phyloP scores from a whole-genome alignment of 495 filamentous ascomycete genomes.

The Hypoxylon perforatum region DNA sequence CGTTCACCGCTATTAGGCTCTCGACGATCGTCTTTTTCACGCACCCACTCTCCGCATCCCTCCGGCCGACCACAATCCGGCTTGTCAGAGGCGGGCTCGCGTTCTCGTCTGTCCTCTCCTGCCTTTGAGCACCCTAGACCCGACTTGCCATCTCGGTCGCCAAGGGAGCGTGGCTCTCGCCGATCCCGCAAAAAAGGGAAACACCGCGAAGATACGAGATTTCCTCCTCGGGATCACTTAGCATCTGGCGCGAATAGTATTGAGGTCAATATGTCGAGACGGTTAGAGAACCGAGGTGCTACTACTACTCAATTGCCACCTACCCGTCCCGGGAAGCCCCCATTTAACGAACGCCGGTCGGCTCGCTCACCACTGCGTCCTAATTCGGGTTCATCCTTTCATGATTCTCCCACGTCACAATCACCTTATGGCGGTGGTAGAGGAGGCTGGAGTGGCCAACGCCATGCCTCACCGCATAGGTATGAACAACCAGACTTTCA shows the following conservation, averaged over 20 bases:
- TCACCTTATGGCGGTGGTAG: conserved; percentile 73
- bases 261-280: conserved; percentile 57
- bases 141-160: conserved; percentile 45
- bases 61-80: conserved; percentile 46
- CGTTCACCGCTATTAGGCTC: conserved; percentile 40
- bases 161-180: conserved; percentile 42
- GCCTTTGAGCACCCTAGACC: conserved; percentile 41
- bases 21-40: conserved; percentile 53
- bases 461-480: conserved; percentile 70
- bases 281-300: conserved; percentile 54
- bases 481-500: conserved; percentile 51
- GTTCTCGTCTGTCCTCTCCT: conserved; percentile 51
- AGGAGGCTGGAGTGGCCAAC: conserved; percentile 66
- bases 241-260: conserved; percentile 60
- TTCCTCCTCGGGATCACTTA: conserved; percentile 45
- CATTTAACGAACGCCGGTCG: conserved; percentile 57
- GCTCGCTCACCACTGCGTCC: conserved; percentile 68
- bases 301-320: conserved; percentile 49
- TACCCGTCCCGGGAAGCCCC: conserved; percentile 45
- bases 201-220: conserved; percentile 48
- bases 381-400: conserved; percentile 70
- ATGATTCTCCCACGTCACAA: conserved; percentile 72
- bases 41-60: conserved; percentile 46
- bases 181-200: conserved; percentile 48
- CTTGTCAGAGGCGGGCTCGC: conserved; percentile 51